Evolutionary conservation across 768 basidiomycete genomes (phyloP), one percentile per base, ranked within the genome.

Genomic region (Sporobolomyces pararoseus): DNA sequence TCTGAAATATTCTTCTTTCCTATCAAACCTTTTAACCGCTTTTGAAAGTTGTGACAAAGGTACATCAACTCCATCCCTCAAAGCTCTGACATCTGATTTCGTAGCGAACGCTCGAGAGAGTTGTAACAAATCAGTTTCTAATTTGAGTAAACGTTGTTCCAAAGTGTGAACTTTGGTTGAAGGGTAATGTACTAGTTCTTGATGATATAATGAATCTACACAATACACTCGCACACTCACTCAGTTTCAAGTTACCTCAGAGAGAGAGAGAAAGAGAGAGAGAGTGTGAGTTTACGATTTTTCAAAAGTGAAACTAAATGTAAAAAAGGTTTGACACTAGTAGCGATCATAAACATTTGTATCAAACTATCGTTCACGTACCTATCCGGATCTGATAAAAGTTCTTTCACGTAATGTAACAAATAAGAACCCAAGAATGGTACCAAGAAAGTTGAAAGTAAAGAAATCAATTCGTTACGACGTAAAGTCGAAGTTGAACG

Each of bases 341-440:
- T 70, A 19, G 77, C 77, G 25, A 78, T 55, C 42, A 64, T 39
- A 44, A 78, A 79, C 17, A 78, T 58, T 0, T 73, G 63, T 62
- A 79, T 71, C 63, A 68, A 54, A 50, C 66, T 71, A 34, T 53
- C 54, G 64, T 77, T 78, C 74, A 78, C 74, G 71, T 74, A 78
- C 25, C 76, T 47, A 5, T 78, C 78, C 9, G 75, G 74, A 19
- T 77, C 75, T 46, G 65, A 66, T 13, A 77, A 62, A 35, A 73
- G 44, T 16, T 62, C 54, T 25, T 61, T 37, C 2, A 75, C 61
- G 71, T 63, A 63, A 63, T 74, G 51, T 32, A 76, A 63, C 29
- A 74, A 25, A 58, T 46, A 21, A 21, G 72, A 42, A 25, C 70
- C 78, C 13, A 74, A 14, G 42, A 66, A 34, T 1, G 77, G 78